Conservation (phyloP, 768 basidiomycete species). For the Neoboletus magnificus region DNA sequence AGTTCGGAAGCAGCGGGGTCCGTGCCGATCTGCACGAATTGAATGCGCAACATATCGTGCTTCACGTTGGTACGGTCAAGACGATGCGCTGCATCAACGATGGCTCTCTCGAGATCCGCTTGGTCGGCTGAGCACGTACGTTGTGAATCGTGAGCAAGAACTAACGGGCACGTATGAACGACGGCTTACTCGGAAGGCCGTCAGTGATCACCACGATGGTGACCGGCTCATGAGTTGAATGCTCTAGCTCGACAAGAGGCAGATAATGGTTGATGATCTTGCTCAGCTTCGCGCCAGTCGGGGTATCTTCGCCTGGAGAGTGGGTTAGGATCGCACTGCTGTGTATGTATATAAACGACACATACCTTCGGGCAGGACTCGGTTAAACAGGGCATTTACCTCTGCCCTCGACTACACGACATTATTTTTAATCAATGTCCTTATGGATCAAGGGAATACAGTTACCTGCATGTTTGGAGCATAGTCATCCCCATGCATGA, state of each 20-base stretch:
- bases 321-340: not conserved
- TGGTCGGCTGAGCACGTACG: conserved; percentile 24
- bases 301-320: conserved; percentile 32
- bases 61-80: conserved; percentile 36
- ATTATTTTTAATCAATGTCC: not conserved
- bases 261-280: conserved; percentile 38
- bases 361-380: conserved; percentile 23
- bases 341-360: not conserved
- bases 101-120: conserved; percentile 23
- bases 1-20: conserved; percentile 36
- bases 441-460: not conserved
- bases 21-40: conserved; percentile 46
- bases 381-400: conserved; percentile 26
- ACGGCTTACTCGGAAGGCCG: conserved; percentile 37
- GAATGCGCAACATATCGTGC: conserved; percentile 41
- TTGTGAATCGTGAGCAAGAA: not conserved
- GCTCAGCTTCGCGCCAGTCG: conserved; percentile 36
- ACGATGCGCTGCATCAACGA: conserved; percentile 37
- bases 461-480: conserved; percentile 27
- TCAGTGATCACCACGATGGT: conserved; percentile 38
- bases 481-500: conserved; percentile 36
- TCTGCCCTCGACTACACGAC: conserved; percentile 19
- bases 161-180: not conserved
- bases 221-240: conserved; percentile 33
- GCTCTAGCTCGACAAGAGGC: conserved; percentile 28